Base-by-base conservation (phyloP, 2,329 filamentous ascomycete genomes). In the Coniella lustricola region DNA sequence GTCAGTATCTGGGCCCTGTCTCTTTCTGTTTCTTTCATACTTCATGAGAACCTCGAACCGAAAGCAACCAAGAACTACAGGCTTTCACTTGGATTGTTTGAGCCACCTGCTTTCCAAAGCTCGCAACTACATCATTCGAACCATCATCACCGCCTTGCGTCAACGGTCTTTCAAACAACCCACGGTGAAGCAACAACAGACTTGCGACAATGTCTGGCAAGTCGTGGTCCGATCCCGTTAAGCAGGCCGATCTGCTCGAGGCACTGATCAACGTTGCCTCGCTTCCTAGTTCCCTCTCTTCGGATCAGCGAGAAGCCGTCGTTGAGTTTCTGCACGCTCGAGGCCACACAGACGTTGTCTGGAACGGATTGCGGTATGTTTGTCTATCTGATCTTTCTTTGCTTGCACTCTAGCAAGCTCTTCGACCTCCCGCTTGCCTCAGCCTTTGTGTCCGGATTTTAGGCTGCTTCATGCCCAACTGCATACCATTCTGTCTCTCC, bases 281-380 rank as follows among this genome's bases (percentile, higher is more conserved):
- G 3, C 13, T 37, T 8, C 42, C 42, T 5, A n/a, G 32, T 10
- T 31, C 21, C 34, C 37, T 38, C 34, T n/a, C n/a, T 16, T 9
- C n/a, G 12, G 43, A 45, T n/a, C 43, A 45, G 34, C 34, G 43
- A 47, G 47, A 50, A 3, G 44, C 34, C 2, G 52, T 64, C 20
- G 55, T 59, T 1, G 17, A 21, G 3, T 45, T 49, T 17, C 60
- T 64, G 59, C 49, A 46, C 1, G 43, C 45, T 2, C 44, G 51
- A 18, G 57, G 57, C 17, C 51, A 64, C n/a, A 14, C 40, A 9
- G 50, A 53, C 16, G 43, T 60, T 16, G 54, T 31, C 17, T 60
- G 56, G 57, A 54, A 54, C 34, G 37, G 47, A n/a, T 39, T 60
- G 13, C 46, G 55, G 55, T 59, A 56, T 33, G 55, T n/a, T 25